Conservation (phyloP, 2,329 filamentous ascomycete species). For the Leptographium galeiforme region DNA sequence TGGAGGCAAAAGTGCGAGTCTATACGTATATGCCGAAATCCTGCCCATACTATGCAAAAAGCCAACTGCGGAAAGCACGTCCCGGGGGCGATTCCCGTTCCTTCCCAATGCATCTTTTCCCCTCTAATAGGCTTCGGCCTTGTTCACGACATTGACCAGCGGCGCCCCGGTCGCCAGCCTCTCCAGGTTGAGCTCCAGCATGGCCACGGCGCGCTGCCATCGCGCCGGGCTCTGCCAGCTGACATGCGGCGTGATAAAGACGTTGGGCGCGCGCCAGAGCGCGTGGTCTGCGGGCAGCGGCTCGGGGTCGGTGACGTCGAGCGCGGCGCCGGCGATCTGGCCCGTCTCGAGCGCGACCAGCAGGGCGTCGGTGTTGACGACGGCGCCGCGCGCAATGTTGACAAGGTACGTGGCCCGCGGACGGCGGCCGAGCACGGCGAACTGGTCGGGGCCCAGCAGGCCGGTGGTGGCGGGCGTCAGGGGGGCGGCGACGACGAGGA, state of each 20-base stretch:
- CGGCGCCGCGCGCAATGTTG: conserved; percentile 43
- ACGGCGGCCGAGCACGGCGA: conserved; percentile 13
- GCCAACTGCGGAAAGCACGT: too few species aligned
- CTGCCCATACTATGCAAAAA: too few species aligned
- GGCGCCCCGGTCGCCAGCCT: conserved; percentile 1
- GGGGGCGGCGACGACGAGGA: conserved; percentile 27
- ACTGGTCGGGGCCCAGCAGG: conserved; percentile 25
- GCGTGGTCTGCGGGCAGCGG: conserved; percentile 45
- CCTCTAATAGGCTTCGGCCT: conserved; percentile 1
- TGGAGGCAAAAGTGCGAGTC: too few species aligned
- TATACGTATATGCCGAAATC: too few species aligned
- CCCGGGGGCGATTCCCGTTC: too few species aligned
- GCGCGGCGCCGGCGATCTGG: conserved; percentile 36
- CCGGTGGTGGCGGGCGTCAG: conserved; percentile 24
- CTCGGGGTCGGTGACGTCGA: conserved; percentile 57
- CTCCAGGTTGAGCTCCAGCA: conserved; percentile 8
- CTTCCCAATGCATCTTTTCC: conserved; percentile 7
- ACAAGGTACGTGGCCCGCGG: conserved; percentile 33
- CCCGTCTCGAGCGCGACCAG: conserved; percentile 32
- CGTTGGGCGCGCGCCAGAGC: conserved; percentile 47
- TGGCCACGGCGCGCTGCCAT: conserved; percentile 1
- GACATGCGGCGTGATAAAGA: conserved; percentile 30
- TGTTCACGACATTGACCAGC: conserved; percentile 9
- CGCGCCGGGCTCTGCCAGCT: conserved; percentile 9
- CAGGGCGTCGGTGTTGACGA: conserved; percentile 26